Evolutionary conservation across 2,329 filamentous ascomycete species (phyloP), one percentile per base, ranked within the genome.

Genomic region (Trichocomaceae sp.): DNA sequence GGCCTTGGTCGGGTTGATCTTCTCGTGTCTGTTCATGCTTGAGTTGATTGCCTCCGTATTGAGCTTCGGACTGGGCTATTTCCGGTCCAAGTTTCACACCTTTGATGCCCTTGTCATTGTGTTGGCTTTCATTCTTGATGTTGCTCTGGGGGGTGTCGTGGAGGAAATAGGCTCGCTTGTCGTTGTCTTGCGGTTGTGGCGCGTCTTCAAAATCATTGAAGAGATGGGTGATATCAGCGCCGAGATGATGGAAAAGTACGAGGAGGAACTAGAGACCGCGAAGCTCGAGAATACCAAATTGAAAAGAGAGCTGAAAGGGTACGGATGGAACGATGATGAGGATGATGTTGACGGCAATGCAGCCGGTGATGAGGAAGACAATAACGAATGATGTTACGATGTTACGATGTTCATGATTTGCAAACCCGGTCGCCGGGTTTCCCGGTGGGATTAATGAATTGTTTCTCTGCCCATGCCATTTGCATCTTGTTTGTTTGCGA

Each of bases 181-280:
- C 48, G 77, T 88, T 26, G 75, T 86, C 3, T 71, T 88, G 45
- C 81, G 85, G 52, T 73, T 88, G 3, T 87, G 84, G 81, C 78
- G 85, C 15, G 77, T 88, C 45, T 81, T 86, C 65, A 86, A 87
- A 72, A 85, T 87, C 50, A 80, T 86, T 6, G 83, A 88, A 63
- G 85, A 88, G 67, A 75, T 87, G 58, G 80, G 79, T 29, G 76
- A 84, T 6, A 83, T 82, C 8, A 83, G 83, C 1, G 72, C 80
- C 35, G 83, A 87, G 68, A 75, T 82, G 64, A 79, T 83, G 72
- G 83, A 84, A 58, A 75, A 76, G 9, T 69, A 86, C 39, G 74
- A 81, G 59, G 68, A 75, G 50, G 69, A 75, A 53, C 72, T 86
- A 23, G 75, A 78, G 48, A 69, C 75, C 23, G 68, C 55, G 44